These are phyloP conservation scores for Candida jianshihensis DNA, from an alignment of 805 yeast genomes.

Conservation along the genomic window DNA sequence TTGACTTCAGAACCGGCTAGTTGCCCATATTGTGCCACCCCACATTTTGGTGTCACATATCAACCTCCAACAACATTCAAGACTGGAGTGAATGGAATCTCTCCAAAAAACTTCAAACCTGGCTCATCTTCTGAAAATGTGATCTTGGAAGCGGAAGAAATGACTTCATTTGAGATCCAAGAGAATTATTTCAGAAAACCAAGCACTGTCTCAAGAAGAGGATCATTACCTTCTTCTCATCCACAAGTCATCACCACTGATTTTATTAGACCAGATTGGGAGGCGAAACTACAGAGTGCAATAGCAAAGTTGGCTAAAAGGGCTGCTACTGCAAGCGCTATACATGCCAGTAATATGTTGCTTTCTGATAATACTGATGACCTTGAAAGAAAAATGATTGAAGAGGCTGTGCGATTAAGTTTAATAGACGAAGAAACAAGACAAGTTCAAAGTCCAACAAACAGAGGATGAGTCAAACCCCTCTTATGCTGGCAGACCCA, in stretches of 20 bases:
- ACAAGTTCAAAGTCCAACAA: slow-evolving; percentile 24
- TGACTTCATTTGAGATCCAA: slow-evolving; percentile 7
- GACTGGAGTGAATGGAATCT: slow-evolving; percentile 50
- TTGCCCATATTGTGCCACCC: slow-evolving; percentile 91
- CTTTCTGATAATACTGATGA: slow-evolving; percentile 35
- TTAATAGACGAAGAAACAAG: slow-evolving; percentile 63
- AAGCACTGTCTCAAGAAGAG: slow-evolving; percentile 28
- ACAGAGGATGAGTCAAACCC: neutral
- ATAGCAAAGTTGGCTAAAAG: slow-evolving; percentile 72
- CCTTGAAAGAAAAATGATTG: slow-evolving; percentile 71
- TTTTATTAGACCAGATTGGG: slow-evolving; percentile 90
- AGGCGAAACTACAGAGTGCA: slow-evolving; percentile 61
- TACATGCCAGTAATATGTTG: slow-evolving; percentile 80
- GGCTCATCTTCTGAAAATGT: slow-evolving; percentile 6
- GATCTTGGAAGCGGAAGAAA: slow-evolving; percentile 8
- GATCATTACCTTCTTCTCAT: slow-evolving; percentile 59
- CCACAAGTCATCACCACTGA: slow-evolving; percentile 75
- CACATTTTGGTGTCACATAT: slow-evolving; percentile 79
- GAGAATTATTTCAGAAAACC: slow-evolving; percentile 12
- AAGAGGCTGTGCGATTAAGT: slow-evolving; percentile 74
- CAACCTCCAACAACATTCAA: slow-evolving; percentile 48
- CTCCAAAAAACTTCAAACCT: slow-evolving; percentile 38
- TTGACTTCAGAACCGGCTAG: slow-evolving; percentile 81
- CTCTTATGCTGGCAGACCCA: too few relatives aligned
- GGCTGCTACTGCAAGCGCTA: slow-evolving; percentile 90